A percentile compares a stretch with the other conserved stretches of the same genome.
Conservation (phyloP, 1,284 basidiomycete species). For the Prillingera fragicola region DNA sequence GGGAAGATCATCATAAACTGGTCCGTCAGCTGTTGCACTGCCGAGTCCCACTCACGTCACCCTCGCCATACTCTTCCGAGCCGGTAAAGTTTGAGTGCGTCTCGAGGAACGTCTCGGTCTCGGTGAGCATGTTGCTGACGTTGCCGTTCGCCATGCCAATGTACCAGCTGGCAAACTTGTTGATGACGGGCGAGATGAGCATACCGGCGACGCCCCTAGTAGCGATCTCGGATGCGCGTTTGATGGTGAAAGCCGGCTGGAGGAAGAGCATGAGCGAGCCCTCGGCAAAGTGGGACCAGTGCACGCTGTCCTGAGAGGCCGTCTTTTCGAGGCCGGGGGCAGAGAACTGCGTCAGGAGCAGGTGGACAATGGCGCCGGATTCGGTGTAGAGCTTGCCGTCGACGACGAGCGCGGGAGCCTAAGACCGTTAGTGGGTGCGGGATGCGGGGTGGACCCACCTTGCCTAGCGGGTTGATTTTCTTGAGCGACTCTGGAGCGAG, state of each 20-base stretch:
- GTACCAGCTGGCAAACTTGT: neutral
- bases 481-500: constrained; percentile 25
- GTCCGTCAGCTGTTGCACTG: no score
- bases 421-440: neutral
- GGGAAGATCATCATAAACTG: no score
- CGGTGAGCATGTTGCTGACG: constrained; percentile 11
- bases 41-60: constrained; percentile 41
- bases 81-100: constrained; percentile 31
- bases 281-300: constrained; percentile 40
- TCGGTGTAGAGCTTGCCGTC: constrained; percentile 31
- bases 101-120: constrained; percentile 31
- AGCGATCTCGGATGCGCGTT: no score
- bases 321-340: constrained; percentile 17
- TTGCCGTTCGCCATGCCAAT: constrained; percentile 3
- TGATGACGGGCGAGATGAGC: neutral
- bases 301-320: constrained; percentile 20
- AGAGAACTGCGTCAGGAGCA: constrained; percentile 17
- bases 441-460: constrained; percentile 13
- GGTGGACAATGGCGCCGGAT: constrained; percentile 34
- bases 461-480: constrained; percentile 29
- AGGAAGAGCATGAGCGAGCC: constrained; percentile 36
- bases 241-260: constrained; percentile 7
- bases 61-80: constrained; percentile 30
- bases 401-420: constrained; percentile 32
- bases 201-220: no score